phyloP scores from a whole-genome alignment of 768 basidiomycete genomes.

The Mycena indigotica region DNA sequence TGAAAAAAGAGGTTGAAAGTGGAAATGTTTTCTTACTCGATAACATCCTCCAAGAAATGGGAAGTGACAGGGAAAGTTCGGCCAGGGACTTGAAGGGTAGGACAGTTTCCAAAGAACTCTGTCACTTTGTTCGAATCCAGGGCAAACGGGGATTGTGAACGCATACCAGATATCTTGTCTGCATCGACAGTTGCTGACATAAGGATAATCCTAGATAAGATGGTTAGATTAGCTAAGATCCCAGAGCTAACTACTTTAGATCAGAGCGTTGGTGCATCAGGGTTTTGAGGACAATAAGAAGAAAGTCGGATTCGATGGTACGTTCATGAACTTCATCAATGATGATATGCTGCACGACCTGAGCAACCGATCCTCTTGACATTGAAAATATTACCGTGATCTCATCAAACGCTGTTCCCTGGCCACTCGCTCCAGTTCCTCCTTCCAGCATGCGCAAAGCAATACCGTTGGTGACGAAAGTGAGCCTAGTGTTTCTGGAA shows the following conservation, averaged over 20 bases:
- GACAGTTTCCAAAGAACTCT: conserved; percentile 82
- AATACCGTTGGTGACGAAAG: conserved; percentile 93
- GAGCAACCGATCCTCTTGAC: conserved; percentile 9
- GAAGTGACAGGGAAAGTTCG: conserved; percentile 92
- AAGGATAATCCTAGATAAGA: conserved; percentile 68
- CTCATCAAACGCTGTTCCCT: conserved; percentile 87
- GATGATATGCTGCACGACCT: conserved; percentile 72
- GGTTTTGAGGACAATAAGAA: conserved; percentile 89
- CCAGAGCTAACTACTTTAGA: conserved; percentile 60
- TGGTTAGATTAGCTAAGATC: conserved; percentile 2
- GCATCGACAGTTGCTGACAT: conserved; percentile 98
- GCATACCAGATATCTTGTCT: conserved; percentile 69
- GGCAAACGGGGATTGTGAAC: neutral
- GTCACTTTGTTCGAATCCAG: no score
- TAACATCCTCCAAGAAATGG: conserved; percentile 86
- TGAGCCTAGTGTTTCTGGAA: conserved; percentile 72
- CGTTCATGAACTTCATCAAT: conserved; percentile 98
- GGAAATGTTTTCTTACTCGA: conserved; percentile 59
- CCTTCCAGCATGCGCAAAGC: conserved; percentile 96
- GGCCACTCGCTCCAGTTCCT: conserved; percentile 66
- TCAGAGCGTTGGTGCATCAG: conserved; percentile 75
- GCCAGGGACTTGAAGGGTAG: conserved; percentile 86
- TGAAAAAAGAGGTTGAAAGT: neutral
- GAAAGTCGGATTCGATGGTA: conserved; percentile 95
- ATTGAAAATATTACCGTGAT: conserved; percentile 71